Evolutionary conservation across 495 filamentous ascomycete genomes (phyloP).

Genomic region (Podospora bellae-mahoneyi): DNA sequence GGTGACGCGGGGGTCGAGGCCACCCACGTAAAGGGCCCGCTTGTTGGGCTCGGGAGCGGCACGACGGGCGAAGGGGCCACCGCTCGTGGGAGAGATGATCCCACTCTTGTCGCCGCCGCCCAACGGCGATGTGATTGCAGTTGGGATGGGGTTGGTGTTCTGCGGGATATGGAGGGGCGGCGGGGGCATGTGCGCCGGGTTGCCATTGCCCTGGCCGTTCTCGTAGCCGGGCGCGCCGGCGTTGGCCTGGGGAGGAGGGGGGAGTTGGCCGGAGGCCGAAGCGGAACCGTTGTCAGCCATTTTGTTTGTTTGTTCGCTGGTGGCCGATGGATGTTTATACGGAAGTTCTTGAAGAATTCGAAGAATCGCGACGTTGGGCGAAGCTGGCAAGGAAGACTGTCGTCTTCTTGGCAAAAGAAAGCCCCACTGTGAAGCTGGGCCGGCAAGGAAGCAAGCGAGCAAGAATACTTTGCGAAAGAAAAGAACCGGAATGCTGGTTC

Average conservation of each 20-base stretch:
- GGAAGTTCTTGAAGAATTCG: background rate
- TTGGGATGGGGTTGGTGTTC: constrained; percentile 94
- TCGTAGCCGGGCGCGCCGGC: constrained; percentile 68
- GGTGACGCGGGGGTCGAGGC: constrained; percentile 90
- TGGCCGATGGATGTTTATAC: background rate
- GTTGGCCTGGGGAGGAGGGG: constrained; percentile 62
- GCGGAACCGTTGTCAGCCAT: constrained; percentile 68
- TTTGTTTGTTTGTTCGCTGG: constrained; percentile 26
- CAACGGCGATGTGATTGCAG: constrained; percentile 86
- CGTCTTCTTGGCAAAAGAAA: constrained; percentile 23
- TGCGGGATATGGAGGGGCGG: constrained; percentile 92
- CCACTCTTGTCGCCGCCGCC: constrained; percentile 56
- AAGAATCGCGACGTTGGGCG: constrained; percentile 17
- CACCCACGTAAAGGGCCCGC: constrained; percentile 93
- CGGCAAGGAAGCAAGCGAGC: background rate
- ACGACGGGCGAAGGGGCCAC: constrained; percentile 79
- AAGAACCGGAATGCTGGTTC: background rate
- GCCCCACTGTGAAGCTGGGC: constrained; percentile 12
- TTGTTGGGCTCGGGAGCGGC: constrained; percentile 98
- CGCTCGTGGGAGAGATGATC: constrained; percentile 79
- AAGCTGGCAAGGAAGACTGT: constrained; percentile 6
- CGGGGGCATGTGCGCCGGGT: constrained; percentile 85
- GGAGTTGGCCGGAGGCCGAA: constrained; percentile 55
- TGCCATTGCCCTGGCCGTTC: constrained; percentile 64
- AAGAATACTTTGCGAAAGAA: background rate